Conservation (phyloP, 768 basidiomycete species). For the Tricholoma sp. region DNA sequence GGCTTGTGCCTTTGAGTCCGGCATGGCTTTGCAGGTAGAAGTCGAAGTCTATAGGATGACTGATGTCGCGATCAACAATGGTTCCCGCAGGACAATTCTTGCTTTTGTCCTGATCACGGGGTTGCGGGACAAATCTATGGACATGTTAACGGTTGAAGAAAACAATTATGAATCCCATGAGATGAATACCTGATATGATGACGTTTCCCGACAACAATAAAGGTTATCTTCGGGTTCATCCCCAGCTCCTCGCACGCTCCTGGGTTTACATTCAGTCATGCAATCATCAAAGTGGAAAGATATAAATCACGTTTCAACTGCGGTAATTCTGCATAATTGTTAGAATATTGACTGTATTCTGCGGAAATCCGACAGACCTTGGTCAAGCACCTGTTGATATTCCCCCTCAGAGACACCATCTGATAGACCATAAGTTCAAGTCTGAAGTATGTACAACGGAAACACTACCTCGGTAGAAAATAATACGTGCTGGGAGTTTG, state of each 20-base stretch:
- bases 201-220: conserved; percentile 77
- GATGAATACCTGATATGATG: conserved; percentile 56
- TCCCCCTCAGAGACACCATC: conserved; percentile 50
- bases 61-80: conserved; percentile 66
- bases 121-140: conserved; percentile 28
- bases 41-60: conserved; percentile 70
- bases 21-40: conserved; percentile 77
- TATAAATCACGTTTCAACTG: conserved; percentile 45
- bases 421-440: too few relatives aligned
- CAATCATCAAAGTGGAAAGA: neutral
- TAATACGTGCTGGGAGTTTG: conserved; percentile 48
- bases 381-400: conserved; percentile 45
- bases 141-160: neutral
- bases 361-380: conserved; percentile 32
- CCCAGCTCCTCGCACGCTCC: conserved; percentile 57
- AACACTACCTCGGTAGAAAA: conserved; percentile 74
- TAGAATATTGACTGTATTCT: neutral
- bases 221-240: conserved; percentile 63
- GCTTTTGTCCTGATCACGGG: conserved; percentile 50
- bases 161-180: neutral
- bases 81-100: conserved; percentile 77
- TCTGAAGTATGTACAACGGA: too few relatives aligned
- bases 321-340: conserved; percentile 44
- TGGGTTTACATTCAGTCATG: conserved; percentile 19
- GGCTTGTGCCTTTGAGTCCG: conserved; percentile 71